Evolutionary conservation across 73 alveolate species (phyloP).

Genomic region (Urostyla sp.): DNA sequence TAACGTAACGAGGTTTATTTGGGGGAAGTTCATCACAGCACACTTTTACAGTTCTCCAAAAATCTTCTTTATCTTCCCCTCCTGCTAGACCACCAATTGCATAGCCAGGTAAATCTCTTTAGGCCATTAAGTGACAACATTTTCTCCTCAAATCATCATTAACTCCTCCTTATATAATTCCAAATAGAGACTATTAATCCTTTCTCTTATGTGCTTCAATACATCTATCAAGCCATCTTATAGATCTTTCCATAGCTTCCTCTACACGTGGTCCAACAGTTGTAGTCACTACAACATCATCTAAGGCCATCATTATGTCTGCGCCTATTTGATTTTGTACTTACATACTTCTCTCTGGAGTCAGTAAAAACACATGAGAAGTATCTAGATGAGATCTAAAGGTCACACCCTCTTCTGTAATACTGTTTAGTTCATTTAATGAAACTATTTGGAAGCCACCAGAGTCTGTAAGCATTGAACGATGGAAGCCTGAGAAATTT

Average conservation of each 20-base stretch:
- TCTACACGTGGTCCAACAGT: constrained; percentile 92
- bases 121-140: constrained; percentile 91
- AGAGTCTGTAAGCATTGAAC: constrained; percentile 98
- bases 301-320: constrained; percentile 99
- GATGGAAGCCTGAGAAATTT: constrained; percentile 93
- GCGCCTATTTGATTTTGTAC: constrained; percentile 98
- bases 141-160: constrained; percentile 80
- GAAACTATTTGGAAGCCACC: constrained; percentile 99
- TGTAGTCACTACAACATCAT: constrained; percentile 95
- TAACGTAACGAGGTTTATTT: constrained; percentile 98
- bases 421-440: constrained; percentile 83
- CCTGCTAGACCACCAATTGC: constrained; percentile 99
- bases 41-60: constrained; percentile 95
- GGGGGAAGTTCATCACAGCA: constrained; percentile 96
- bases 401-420: constrained; percentile 98
- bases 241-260: constrained; percentile 99
- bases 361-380: constrained; percentile 91
- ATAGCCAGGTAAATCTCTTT: constrained; percentile 98
- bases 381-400: constrained; percentile 95
- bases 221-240: constrained; percentile 99
- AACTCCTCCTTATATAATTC: constrained; percentile 96
- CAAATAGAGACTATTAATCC: constrained; percentile 94
- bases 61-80: constrained; percentile 98
- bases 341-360: constrained; percentile 99
- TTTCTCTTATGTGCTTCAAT: constrained; percentile 85